Conservation (phyloP, 2,329 filamentous ascomycete genomes). For the Polytolypa hystricis region DNA sequence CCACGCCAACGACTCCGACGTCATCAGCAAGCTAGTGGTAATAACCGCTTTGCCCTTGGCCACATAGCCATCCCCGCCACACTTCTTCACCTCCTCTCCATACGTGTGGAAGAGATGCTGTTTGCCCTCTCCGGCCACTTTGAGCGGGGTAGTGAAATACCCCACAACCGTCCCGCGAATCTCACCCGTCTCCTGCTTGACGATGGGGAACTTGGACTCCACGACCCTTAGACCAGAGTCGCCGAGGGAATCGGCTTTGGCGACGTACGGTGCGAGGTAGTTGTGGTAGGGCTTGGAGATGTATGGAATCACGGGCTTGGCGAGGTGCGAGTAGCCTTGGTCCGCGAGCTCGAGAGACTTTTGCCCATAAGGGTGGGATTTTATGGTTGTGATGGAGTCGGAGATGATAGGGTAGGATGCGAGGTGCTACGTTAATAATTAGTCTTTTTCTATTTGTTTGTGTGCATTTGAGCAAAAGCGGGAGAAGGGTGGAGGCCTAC, state of each 20-base stretch:
- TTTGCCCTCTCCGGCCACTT: slow-evolving; percentile 48
- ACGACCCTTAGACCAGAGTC: slow-evolving; percentile 57
- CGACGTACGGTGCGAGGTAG: slow-evolving; percentile 74
- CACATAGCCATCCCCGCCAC: slow-evolving; percentile 48
- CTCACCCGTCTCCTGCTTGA: slow-evolving; percentile 65
- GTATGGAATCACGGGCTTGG: slow-evolving; percentile 70
- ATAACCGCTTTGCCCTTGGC: slow-evolving; percentile 59
- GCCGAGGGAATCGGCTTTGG: slow-evolving; percentile 66
- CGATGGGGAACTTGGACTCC: slow-evolving; percentile 58
- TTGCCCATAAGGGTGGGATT: slow-evolving; percentile 70
- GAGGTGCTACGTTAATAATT: slow-evolving; percentile 61
- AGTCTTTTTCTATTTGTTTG: too few relatives aligned
- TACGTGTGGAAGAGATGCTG: slow-evolving; percentile 33
- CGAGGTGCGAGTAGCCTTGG: slow-evolving; percentile 63
- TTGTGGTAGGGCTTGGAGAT: slow-evolving; percentile 67
- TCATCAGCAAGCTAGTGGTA: slow-evolving; percentile 55
- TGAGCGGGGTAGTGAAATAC: slow-evolving; percentile 51
- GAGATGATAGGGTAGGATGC: slow-evolving; percentile 71
- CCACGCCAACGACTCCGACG: slow-evolving; percentile 52
- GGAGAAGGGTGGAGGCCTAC: neutral
- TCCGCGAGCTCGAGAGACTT: slow-evolving; percentile 67
- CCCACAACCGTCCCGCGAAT: slow-evolving; percentile 54
- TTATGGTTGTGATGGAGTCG: slow-evolving; percentile 67
- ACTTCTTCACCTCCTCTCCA: slow-evolving; percentile 36
- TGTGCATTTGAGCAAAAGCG: neutral